These are phyloP conservation scores for Mycena vitilis DNA, from an alignment of 768 basidiomycete genomes.

Conservation along the genomic window DNA sequence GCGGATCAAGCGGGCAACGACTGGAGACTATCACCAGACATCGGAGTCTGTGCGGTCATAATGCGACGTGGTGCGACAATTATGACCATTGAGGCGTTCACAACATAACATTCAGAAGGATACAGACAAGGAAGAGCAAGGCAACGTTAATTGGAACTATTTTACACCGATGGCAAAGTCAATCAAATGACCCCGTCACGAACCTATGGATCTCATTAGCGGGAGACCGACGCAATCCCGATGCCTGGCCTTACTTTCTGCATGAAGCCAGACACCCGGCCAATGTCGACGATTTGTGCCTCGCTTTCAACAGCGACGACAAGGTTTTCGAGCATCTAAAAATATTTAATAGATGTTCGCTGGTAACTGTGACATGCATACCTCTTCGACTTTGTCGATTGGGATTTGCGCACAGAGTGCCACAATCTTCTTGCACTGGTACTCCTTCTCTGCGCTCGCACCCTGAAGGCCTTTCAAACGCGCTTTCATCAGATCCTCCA, in stretches of 20 bases:
- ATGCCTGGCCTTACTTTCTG: conserved; percentile 68
- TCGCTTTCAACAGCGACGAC: conserved; percentile 92
- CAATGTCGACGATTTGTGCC: conserved; percentile 82
- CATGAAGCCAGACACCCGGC: conserved; percentile 91
- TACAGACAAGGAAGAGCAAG: conserved; percentile 23
- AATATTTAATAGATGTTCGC: conserved; percentile 17
- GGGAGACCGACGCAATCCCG: neutral
- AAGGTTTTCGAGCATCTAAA: conserved; percentile 85
- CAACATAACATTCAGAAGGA: conserved; percentile 1
- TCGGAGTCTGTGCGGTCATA: too few species aligned
- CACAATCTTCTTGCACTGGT: conserved; percentile 92
- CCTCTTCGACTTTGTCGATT: conserved; percentile 90
- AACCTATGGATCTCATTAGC: conserved; percentile 50
- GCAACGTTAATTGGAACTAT: conserved; percentile 21
- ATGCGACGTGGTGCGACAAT: too few species aligned
- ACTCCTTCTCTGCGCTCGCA: conserved; percentile 88
- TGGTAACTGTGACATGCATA: conserved; percentile 55
- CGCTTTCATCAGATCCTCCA: conserved; percentile 78
- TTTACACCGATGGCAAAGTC: conserved; percentile 31
- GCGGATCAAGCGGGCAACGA: too few species aligned
- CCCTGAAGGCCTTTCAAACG: conserved; percentile 79
- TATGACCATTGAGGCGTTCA: too few species aligned
- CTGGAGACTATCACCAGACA: too few species aligned
- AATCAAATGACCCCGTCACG: conserved; percentile 69
- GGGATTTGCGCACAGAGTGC: conserved; percentile 89